A percentile compares a stretch with the other conserved stretches of the same genome.
phyloP scores from a whole-genome alignment of 495 filamentous ascomycete species.

The Parathielavia hyrcaniae region DNA sequence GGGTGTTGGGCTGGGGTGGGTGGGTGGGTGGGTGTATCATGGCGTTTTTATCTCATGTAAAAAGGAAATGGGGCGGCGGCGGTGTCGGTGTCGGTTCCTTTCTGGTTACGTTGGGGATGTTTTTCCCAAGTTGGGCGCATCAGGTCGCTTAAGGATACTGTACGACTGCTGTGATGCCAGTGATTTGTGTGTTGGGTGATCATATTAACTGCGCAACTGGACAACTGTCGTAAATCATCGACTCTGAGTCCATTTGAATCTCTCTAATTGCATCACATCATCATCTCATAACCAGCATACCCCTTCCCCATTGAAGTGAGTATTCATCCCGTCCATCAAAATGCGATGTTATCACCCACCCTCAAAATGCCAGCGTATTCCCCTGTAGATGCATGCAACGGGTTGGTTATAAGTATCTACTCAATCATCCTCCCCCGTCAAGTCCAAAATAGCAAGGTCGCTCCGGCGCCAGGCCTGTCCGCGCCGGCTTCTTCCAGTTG shows the following conservation, averaged over 20 bases:
- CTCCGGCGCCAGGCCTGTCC: conserved; percentile 31
- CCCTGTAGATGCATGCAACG: not conserved
- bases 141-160: not conserved
- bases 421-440: conserved; percentile 34
- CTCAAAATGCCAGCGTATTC: not conserved
- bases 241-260: not conserved
- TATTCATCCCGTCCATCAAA: not conserved
- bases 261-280: not conserved
- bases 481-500: not conserved
- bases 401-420: not conserved
- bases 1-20: no score
- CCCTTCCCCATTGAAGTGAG: no score
- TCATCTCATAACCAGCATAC: not conserved
- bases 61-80: no score
- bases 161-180: no score
- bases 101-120: no score
- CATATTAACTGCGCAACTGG: no score
- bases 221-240: not conserved
- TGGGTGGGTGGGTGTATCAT: no score
- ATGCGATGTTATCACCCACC: no score
- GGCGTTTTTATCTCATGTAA: no score
- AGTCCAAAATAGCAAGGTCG: conserved; percentile 37
- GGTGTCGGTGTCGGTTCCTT: no score
- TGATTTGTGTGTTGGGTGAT: no score
- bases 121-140: no score